A percentile compares a stretch with the other conserved stretches of the same genome.
phyloP scores from a whole-genome alignment of 257 asterid species.

The Gardenia jasminoides region DNA sequence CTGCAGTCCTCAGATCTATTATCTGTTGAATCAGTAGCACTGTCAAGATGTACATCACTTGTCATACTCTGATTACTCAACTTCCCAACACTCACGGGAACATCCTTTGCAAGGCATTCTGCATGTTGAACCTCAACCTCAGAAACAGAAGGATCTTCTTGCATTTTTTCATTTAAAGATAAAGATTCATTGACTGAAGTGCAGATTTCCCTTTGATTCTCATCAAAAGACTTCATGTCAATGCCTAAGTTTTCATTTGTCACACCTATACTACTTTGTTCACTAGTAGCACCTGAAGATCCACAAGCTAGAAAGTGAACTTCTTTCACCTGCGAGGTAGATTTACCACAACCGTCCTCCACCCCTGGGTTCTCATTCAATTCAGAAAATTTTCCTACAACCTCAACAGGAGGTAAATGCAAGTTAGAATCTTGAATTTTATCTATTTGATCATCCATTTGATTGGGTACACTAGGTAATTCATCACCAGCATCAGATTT shows the following conservation, averaged over 20 bases:
- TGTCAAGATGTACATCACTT: constrained; percentile 32
- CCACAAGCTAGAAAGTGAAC: constrained; percentile 30
- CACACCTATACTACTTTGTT: constrained; percentile 22
- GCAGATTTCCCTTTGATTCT: constrained; percentile 31
- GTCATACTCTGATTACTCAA: constrained; percentile 30
- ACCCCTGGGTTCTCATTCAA: constrained; percentile 32
- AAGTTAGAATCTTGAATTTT: constrained; percentile 27
- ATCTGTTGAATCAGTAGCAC: constrained; percentile 27
- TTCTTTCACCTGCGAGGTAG: constrained; percentile 32
- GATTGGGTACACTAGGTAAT: constrained; percentile 37
- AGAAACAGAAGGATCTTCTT: constrained; percentile 34
- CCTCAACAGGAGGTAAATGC: constrained; percentile 36
- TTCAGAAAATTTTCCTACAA: constrained; percentile 30
- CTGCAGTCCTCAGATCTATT: constrained; percentile 26
- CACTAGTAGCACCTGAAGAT: constrained; percentile 31
- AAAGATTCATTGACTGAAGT: constrained; percentile 33
- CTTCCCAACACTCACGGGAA: constrained; percentile 29
- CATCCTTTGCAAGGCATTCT: constrained; percentile 36
- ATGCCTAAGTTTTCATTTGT: constrained; percentile 26
- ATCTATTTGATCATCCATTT: constrained; percentile 38
- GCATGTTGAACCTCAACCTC: constrained; percentile 24
- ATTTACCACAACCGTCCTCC: constrained; percentile 25
- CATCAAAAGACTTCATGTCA: constrained; percentile 30
- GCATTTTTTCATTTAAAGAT: constrained; percentile 32
- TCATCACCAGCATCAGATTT: constrained; percentile 52